Evolutionary conservation across 2,329 filamentous ascomycete genomes (phyloP).

Genomic region (Nemania abortiva): DNA sequence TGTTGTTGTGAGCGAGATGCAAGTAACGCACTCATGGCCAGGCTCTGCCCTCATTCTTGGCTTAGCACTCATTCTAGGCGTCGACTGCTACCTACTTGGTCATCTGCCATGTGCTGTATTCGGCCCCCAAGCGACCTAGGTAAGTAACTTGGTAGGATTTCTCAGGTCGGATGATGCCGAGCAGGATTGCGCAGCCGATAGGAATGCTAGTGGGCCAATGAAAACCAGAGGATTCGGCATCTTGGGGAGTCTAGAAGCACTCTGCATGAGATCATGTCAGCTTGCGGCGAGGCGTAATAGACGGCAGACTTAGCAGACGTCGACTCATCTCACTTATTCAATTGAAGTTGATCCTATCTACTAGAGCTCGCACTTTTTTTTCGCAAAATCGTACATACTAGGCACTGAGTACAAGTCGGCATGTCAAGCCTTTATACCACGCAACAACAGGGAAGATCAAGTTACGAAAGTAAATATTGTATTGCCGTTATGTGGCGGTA

Average conservation of each 20-base stretch:
- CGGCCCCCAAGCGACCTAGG: neutral
- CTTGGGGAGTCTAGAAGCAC: constrained; percentile 8
- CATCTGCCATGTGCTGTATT: neutral
- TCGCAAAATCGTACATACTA: neutral
- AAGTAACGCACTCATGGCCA: neutral
- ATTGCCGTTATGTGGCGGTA: neutral
- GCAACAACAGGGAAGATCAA: neutral
- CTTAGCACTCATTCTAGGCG: neutral
- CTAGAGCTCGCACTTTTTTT: neutral
- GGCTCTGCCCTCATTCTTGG: neutral
- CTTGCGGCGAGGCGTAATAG: neutral
- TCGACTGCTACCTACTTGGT: neutral
- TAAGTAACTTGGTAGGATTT: neutral
- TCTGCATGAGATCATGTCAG: constrained; percentile 2
- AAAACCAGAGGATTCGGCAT: constrained; percentile 4
- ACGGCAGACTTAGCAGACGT: neutral
- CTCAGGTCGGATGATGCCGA: constrained; percentile 24
- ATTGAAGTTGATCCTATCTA: neutral
- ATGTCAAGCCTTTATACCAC: neutral
- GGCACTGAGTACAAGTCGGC: neutral
- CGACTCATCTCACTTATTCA: neutral
- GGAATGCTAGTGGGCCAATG: constrained; percentile 6
- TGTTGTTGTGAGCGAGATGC: neutral
- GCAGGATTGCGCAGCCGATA: constrained; percentile 18
- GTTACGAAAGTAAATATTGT: constrained; percentile 5